These are phyloP conservation scores for Curvularia sp. DNA, from an alignment of 2,329 filamentous ascomycete genomes.

Conservation along the genomic window DNA sequence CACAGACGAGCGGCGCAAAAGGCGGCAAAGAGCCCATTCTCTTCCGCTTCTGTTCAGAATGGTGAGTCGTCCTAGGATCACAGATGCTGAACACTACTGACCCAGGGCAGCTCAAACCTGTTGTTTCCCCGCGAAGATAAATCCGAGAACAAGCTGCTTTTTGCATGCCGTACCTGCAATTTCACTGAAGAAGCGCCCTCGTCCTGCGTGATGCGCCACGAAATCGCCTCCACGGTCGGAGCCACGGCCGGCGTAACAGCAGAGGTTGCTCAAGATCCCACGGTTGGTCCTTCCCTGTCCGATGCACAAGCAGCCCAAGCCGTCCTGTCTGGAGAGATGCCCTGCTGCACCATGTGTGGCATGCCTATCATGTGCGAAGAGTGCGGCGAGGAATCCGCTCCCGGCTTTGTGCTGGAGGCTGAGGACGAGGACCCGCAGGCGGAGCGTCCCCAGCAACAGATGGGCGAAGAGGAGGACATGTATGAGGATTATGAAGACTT, in stretches of 20 bases:
- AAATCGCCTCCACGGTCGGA: constrained; percentile 87
- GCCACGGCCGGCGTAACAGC: constrained; percentile 97
- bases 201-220: constrained; percentile 93
- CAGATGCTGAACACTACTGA: constrained; percentile 15
- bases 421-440: constrained; percentile 45
- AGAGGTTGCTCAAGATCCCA: constrained; percentile 96
- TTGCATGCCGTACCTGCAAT: constrained; percentile 93
- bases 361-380: constrained; percentile 62
- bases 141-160: constrained; percentile 82
- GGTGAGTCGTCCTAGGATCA: constrained; percentile 58
- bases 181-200: constrained; percentile 87
- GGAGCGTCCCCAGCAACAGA: constrained; percentile 29
- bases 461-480: constrained; percentile 16
- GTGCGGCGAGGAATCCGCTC: constrained; percentile 58
- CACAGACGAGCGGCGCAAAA: constrained; percentile 45
- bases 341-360: constrained; percentile 66
- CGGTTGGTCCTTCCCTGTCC: constrained; percentile 74
- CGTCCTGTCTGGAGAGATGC: constrained; percentile 42
- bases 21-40: constrained; percentile 76
- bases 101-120: constrained; percentile 78
- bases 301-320: constrained; percentile 40
- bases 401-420: constrained; percentile 56
- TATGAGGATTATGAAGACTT: constrained; percentile 32
- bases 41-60: constrained; percentile 98
- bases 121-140: constrained; percentile 96